A percentile compares a stretch with the other conserved stretches of the same genome.
Evolutionary conservation across 2,329 filamentous ascomycete genomes (phyloP).

Genomic region (Scytalidium lignicola): DNA sequence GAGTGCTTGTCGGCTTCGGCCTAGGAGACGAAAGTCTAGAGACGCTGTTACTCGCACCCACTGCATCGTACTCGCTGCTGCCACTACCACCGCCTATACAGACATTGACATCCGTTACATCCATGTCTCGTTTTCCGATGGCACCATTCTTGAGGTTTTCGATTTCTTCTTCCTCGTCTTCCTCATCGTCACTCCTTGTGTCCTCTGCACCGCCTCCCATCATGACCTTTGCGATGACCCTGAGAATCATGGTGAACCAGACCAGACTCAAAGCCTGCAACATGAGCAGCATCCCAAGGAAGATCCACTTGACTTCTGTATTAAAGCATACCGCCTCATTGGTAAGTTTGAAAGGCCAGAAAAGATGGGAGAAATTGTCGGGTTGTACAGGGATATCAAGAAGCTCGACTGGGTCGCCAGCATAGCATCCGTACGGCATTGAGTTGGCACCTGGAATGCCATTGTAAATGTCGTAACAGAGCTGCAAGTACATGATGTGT

Average conservation of each 20-base stretch:
- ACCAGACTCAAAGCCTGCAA: conserved; percentile 76
- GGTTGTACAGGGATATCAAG: conserved; percentile 40
- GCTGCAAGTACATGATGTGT: conserved; percentile 72
- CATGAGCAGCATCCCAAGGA: conserved; percentile 70
- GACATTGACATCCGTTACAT: neutral
- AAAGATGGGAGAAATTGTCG: conserved; percentile 53
- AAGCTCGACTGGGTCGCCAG: conserved; percentile 48
- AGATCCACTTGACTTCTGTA: conserved; percentile 65
- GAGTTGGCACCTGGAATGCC: conserved; percentile 48
- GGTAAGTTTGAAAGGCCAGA: conserved; percentile 69
- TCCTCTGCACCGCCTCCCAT: conserved; percentile 77
- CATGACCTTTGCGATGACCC: conserved; percentile 76
- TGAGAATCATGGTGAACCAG: conserved; percentile 87
- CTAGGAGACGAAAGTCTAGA: neutral
- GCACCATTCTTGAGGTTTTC: conserved; percentile 25
- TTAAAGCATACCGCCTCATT: conserved; percentile 78
- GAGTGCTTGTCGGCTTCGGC: neutral
- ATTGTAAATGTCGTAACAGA: conserved; percentile 77
- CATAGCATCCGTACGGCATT: conserved; percentile 69
- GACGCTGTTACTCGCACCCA: neutral
- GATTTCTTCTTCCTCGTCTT: conserved; percentile 55
- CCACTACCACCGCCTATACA: neutral
- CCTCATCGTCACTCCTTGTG: conserved; percentile 80
- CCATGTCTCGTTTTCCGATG: neutral
- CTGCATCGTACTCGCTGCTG: neutral